A percentile compares a stretch with the other conserved stretches of the same genome.
These are phyloP conservation scores for Vairimorpha apis DNA, from an alignment of 371 early-diverging fungal genomes.

Conservation along the genomic window DNA sequence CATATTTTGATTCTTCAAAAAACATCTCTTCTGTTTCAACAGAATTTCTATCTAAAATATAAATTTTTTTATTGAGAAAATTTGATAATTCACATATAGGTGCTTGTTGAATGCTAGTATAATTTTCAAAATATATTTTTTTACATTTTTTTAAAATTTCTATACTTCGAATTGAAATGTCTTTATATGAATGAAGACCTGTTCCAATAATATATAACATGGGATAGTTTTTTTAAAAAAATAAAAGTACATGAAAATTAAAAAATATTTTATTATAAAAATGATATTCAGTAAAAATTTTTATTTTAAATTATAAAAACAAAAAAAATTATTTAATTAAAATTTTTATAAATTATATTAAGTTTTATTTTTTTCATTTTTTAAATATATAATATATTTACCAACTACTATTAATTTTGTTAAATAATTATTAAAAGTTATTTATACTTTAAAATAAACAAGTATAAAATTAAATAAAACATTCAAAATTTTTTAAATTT, in stretches of 20 bases:
- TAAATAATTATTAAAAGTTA: no score
- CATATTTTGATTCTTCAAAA: slow-evolving; percentile 73
- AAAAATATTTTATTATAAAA: no score
- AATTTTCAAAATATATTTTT: slow-evolving; percentile 89
- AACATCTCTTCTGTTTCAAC: slow-evolving; percentile 86
- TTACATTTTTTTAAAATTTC: slow-evolving; percentile 77
- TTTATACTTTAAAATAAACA: no score
- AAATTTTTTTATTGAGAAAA: slow-evolving; percentile 74
- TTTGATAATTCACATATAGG: slow-evolving; percentile 66
- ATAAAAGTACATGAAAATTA: background rate
- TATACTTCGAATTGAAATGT: slow-evolving; percentile 64
- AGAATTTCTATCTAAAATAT: slow-evolving; percentile 83
- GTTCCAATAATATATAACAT: slow-evolving; percentile 86
- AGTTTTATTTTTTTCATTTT: no score
- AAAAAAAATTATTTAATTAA: no score
- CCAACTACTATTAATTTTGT: no score
- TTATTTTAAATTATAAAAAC: no score
- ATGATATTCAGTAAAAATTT: no score
- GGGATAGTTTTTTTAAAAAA: slow-evolving; percentile 28
- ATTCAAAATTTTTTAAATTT: no score
- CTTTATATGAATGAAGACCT: slow-evolving; percentile 85
- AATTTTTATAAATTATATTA: no score
- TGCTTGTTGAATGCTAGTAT: slow-evolving; percentile 77
- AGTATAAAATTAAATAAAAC: no score
- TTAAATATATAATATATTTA: no score